Evolutionary conservation across 1,284 basidiomycete species (phyloP), one percentile per base, ranked within the genome.

Genomic region (Irpex sp.): DNA sequence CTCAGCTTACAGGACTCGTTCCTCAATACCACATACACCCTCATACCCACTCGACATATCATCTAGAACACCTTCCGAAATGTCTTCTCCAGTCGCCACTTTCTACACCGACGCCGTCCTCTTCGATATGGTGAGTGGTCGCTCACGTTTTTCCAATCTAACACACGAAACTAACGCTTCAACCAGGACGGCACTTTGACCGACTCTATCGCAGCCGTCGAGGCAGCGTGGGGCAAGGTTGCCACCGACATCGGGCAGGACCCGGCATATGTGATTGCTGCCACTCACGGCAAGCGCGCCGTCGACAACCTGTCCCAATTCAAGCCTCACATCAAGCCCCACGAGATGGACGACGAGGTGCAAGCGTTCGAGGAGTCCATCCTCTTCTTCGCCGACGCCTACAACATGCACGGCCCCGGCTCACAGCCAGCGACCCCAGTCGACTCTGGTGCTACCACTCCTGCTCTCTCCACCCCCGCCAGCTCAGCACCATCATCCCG

Each of bases 211-310:
- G 78, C 85, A 26, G 90, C 90, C 7, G 88, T 92, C 66, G 90
- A 92, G 73, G 88, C 88, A 5, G 90, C 90, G 5, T 92, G 90
- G 90, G 84, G 83, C 39, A 87, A 87, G 68, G 89, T 92, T 58
- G 90, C 90, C 2, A 77, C 78, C 51, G 87, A 90, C 72, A 83
- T 90, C 55, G 86, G 85, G 59, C 83, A 86, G 72, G 86, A 89
- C 73, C 87, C 86, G 9, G 77, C 76, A 63, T 79, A 83, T 62
- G 85, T 89, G 64, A 89, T 89, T 71, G 83, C 84, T 36, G 88
- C 88, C 49, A 92, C 90, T 11, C 90, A 92, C 72, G 90, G 90
- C 70, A 88, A 90, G 71, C 86, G 83, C 64, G 83, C 83, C 21
- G 80, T 83, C 69, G 84, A 85, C 76, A 85, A 76, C 71, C 75